phyloP scores from a whole-genome alignment of 2,329 filamentous ascomycete genomes.

The Penicillium sp. region DNA sequence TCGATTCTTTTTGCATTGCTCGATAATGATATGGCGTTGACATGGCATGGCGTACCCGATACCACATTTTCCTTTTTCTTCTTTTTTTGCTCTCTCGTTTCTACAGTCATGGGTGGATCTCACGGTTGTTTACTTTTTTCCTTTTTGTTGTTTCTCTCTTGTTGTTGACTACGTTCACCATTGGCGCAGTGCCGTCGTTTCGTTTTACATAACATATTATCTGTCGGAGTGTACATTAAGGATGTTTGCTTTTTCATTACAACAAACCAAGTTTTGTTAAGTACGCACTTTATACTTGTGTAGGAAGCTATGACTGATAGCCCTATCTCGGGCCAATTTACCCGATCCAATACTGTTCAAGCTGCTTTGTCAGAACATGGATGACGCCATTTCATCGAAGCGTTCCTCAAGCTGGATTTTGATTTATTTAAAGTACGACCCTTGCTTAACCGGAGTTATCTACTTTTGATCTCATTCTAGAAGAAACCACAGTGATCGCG shows the following conservation, averaged over 20 bases:
- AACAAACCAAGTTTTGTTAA: background rate
- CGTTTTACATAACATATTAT: slow-evolving; percentile 24
- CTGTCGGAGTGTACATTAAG: slow-evolving; percentile 31
- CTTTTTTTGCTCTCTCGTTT: slow-evolving; percentile 4
- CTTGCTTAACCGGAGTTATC: background rate
- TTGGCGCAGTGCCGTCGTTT: slow-evolving; percentile 6
- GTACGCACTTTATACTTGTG: background rate
- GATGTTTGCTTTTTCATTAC: slow-evolving; percentile 13
- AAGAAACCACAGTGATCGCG: background rate
- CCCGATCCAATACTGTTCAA: background rate
- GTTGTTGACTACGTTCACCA: slow-evolving; percentile 11
- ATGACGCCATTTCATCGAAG: slow-evolving; percentile 12
- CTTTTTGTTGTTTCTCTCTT: slow-evolving; percentile 6
- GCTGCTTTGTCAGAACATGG: slow-evolving; percentile 12
- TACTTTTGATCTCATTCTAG: background rate
- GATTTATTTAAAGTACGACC: background rate
- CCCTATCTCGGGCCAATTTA: background rate
- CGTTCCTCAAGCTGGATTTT: background rate
- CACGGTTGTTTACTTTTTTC: background rate
- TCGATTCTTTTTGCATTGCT: slow-evolving; percentile 9
- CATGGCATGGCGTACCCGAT: slow-evolving; percentile 30
- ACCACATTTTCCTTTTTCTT: slow-evolving; percentile 27
- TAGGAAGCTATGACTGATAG: background rate
- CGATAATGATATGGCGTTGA: slow-evolving; percentile 14
- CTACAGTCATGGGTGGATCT: slow-evolving; percentile 13